phyloP scores from a whole-genome alignment of 2,329 filamentous ascomycete genomes.

The Colletotrichum phormii region DNA sequence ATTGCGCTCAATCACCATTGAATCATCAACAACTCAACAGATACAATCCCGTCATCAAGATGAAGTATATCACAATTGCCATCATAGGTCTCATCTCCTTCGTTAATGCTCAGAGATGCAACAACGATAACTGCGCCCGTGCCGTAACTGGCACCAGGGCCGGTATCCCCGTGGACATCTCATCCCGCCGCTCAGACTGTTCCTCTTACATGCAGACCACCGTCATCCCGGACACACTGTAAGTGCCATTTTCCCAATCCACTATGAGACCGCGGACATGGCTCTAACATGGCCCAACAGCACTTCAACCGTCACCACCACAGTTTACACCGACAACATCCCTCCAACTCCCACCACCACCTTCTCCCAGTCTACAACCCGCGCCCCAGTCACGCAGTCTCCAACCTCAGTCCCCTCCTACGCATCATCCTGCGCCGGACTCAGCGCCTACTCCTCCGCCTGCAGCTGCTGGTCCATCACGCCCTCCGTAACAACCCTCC shows the following conservation, averaged over 20 bases:
- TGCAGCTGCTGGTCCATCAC: slow-evolving; percentile 59
- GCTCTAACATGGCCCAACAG: neutral
- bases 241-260: neutral
- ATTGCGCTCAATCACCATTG: neutral
- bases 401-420: neutral
- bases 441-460: slow-evolving; percentile 50
- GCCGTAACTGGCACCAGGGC: slow-evolving; percentile 25
- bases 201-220: slow-evolving; percentile 21
- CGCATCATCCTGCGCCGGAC: slow-evolving; percentile 51
- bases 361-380: slow-evolving; percentile 26
- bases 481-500: slow-evolving; percentile 48
- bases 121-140: slow-evolving; percentile 31
- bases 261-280: too few relatives aligned
- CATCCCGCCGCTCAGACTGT: slow-evolving; percentile 1
- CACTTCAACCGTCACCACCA: slow-evolving; percentile 17
- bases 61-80: neutral
- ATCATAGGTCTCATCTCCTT: neutral
- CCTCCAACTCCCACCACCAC: neutral
- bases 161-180: slow-evolving; percentile 1
- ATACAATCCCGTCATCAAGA: neutral
- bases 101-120: neutral
- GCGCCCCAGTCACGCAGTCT: slow-evolving; percentile 37
- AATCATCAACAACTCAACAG: neutral
- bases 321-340: neutral
- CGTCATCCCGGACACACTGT: slow-evolving; percentile 14